phyloP scores from a whole-genome alignment of 148 eudicot genomes.

The Rhododendron molle region DNA sequence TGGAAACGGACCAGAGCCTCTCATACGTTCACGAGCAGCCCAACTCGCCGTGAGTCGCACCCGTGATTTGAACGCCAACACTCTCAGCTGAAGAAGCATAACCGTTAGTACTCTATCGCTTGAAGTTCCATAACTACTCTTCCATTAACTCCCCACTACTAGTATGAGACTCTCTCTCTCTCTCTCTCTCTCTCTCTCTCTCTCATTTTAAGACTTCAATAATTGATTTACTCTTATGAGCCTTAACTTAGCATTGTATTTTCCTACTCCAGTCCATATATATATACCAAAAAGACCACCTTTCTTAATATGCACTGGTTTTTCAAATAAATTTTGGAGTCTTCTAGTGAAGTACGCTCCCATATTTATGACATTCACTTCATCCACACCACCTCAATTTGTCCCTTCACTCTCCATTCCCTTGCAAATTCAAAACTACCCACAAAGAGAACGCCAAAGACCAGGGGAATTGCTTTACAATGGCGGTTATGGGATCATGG shows the following conservation, averaged over 20 bases:
- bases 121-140: not conserved
- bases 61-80: no score
- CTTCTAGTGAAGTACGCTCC: constrained; percentile 4
- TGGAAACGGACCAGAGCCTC: no score
- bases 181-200: not conserved
- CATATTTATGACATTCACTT: constrained; percentile 21
- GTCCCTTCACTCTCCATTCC: not conserved
- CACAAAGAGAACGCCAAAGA: not conserved
- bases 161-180: not conserved
- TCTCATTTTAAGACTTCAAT: no score
- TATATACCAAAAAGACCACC: not conserved
- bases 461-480: not conserved
- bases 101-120: no score
- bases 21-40: no score
- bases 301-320: not conserved
- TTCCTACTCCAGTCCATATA: not conserved
- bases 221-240: no score
- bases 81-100: no score
- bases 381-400: not conserved
- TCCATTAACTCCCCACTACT: not conserved
- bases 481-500: not conserved
- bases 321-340: not conserved
- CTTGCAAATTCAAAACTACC: not conserved
- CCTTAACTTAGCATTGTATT: not conserved
- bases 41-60: no score